Evolutionary conservation across 306 rosid genomes (phyloP).

Genomic region (Betula pendula): DNA sequence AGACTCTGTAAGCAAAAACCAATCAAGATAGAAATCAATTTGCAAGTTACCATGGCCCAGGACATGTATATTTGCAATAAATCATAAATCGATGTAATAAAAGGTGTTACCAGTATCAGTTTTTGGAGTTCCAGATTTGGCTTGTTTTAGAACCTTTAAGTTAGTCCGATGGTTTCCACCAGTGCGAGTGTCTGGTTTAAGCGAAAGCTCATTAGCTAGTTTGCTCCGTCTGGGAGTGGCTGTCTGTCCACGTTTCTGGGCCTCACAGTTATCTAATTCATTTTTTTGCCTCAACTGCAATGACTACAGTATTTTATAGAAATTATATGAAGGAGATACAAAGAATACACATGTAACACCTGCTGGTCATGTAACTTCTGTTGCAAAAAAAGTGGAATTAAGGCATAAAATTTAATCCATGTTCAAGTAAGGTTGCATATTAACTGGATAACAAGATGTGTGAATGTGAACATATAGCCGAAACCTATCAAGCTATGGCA

Average conservation of each 20-base stretch:
- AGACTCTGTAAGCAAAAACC: slow-evolving; percentile 37
- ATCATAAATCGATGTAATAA: slow-evolving; percentile 5
- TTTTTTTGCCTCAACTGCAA: slow-evolving; percentile 50
- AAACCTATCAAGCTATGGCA: neutral
- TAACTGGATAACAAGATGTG: neutral
- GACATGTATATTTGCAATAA: slow-evolving; percentile 9
- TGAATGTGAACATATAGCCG: neutral
- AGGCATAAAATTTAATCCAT: neutral
- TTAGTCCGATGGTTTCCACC: slow-evolving; percentile 39
- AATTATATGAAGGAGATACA: neutral
- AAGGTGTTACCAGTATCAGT: slow-evolving; percentile 38
- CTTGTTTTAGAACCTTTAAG: slow-evolving; percentile 45
- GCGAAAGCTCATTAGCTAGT: slow-evolving; percentile 22
- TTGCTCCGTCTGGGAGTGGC: slow-evolving; percentile 24
- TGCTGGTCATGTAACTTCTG: neutral
- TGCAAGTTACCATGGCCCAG: neutral
- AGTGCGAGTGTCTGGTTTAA: slow-evolving; percentile 27
- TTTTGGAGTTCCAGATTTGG: slow-evolving; percentile 40
- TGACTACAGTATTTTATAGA: slow-evolving; percentile 7
- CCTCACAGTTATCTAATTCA: slow-evolving; percentile 30
- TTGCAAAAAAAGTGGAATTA: slow-evolving; percentile 7
- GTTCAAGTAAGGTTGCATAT: neutral
- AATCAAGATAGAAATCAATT: slow-evolving; percentile 10
- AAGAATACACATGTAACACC: slow-evolving; percentile 5
- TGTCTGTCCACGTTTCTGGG: slow-evolving; percentile 26